Evolutionary conservation across 108 stramenopile species (phyloP), one percentile per base, ranked within the genome.

Genomic region (Ochromonas danica): DNA sequence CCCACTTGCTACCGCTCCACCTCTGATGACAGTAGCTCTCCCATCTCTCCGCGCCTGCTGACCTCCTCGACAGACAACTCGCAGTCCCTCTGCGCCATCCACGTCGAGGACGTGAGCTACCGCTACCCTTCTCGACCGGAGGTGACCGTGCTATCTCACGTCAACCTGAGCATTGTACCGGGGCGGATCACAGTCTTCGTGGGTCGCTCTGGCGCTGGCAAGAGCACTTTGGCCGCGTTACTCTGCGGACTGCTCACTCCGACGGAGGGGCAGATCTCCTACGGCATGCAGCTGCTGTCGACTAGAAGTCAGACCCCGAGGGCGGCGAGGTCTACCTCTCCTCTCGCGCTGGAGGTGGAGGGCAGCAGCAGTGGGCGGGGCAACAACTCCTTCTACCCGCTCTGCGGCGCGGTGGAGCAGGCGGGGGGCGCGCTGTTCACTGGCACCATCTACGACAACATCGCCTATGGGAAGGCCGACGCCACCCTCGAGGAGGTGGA

Each of bases 101-200:
- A n/a, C n/a, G n/a, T n/a, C n/a, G n/a, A n/a, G n/a, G n/a, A n/a
- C n/a, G n/a, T n/a, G n/a, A 31, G 14, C 17, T 70, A 31, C 33
- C 36, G 22, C 22, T 70, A 70, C 67, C 67, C 14, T 31, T 70
- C 67, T 10, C 67, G 67, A 10, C 14, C 67, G 39, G 22, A 70
- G 17, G 22, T 17, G 10, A 22, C 67, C 33, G 67, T 70, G 36
- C 40, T 70, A 22, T 22, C 10, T 31, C 10, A 40, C 17, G 40
- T 70, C 17, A 40, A 38, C 40, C 40, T 70, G 40, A 10, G 33
- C 33, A 14, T 40, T 17, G 14, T 14, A 17, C 36, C 36, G 10
- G 14, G 67, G 10, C 33, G 22, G 36, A 70, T 70, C 36, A 70
- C 67, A 22, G 67, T 70, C 17, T 31, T 70, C 22, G 67, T 70